phyloP scores from a whole-genome alignment of 179 eudicot genomes.

The Heliamphora pulchella region DNA sequence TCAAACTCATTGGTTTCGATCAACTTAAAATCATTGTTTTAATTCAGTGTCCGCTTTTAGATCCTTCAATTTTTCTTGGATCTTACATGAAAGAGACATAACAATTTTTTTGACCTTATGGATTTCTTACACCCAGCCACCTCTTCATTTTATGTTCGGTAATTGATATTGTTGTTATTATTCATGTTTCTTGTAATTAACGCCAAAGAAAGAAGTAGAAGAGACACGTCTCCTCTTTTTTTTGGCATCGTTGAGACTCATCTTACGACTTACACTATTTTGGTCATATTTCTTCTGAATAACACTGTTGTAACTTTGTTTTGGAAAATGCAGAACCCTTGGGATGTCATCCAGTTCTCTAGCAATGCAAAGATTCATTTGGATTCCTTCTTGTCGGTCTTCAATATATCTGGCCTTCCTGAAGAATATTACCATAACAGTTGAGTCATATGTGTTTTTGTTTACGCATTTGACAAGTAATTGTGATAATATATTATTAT shows the following conservation, averaged over 20 bases:
- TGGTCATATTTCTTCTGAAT: conserved; percentile 5
- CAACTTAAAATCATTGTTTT: neutral
- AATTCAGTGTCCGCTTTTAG: neutral
- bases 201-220: neutral
- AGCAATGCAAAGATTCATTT: conserved; percentile 66
- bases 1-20: neutral
- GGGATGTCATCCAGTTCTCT: conserved; percentile 85
- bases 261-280: neutral
- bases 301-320: conserved; percentile 7
- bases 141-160: too few species aligned
- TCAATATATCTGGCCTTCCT: conserved; percentile 78
- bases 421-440: conserved; percentile 81
- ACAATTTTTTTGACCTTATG: neutral
- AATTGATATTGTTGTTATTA: neutral
- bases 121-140: neutral
- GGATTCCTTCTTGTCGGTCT: conserved; percentile 95
- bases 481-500: too few species aligned
- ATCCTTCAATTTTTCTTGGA: neutral
- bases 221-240: neutral
- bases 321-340: conserved; percentile 67
- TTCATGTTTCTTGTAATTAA: neutral
- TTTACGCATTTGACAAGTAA: too few species aligned
- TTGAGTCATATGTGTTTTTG: conserved; percentile 21
- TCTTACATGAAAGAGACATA: neutral
- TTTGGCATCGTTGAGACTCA: neutral